Evolutionary conservation across 768 basidiomycete species (phyloP).

Genomic region (Dacryopinax spathularia): DNA sequence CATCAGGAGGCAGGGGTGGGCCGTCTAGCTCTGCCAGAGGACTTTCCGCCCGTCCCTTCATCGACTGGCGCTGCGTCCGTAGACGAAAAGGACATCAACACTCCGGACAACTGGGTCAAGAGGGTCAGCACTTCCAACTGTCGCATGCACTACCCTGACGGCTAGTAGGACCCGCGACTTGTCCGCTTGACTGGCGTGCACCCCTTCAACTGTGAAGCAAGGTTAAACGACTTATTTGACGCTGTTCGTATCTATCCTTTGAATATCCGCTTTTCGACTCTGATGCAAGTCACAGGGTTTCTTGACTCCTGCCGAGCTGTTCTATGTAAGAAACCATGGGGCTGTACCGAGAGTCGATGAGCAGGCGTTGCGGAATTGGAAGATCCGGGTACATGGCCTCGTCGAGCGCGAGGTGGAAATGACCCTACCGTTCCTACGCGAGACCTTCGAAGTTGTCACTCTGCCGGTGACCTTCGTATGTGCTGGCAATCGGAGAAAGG

Average conservation of each 20-base stretch:
- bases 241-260: constrained; percentile 21
- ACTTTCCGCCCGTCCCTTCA: no score
- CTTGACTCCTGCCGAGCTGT: constrained; percentile 39
- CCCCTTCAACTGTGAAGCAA: constrained; percentile 46
- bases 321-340: constrained; percentile 52
- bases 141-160: not conserved
- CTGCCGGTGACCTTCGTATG: constrained; percentile 49
- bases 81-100: constrained; percentile 19
- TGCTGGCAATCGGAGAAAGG: constrained; percentile 51
- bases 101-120: constrained; percentile 32
- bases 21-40: no score
- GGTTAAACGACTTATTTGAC: constrained; percentile 31
- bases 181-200: constrained; percentile 45
- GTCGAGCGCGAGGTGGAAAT: constrained; percentile 28
- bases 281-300: constrained; percentile 29
- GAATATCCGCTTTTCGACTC: not conserved
- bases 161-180: constrained; percentile 26
- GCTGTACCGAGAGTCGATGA: constrained; percentile 37
- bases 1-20: no score
- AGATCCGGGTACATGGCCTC: constrained; percentile 31
- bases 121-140: constrained; percentile 14
- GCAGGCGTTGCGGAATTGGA: constrained; percentile 31
- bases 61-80: no score
- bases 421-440: constrained; percentile 33
- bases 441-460: constrained; percentile 38